Percentiles rank a stretch among this genome's conserved stretches.
These are phyloP conservation scores for Saccharum officinarum DNA, from an alignment of 176 grass and related monocot species.

Conservation along the genomic window DNA sequence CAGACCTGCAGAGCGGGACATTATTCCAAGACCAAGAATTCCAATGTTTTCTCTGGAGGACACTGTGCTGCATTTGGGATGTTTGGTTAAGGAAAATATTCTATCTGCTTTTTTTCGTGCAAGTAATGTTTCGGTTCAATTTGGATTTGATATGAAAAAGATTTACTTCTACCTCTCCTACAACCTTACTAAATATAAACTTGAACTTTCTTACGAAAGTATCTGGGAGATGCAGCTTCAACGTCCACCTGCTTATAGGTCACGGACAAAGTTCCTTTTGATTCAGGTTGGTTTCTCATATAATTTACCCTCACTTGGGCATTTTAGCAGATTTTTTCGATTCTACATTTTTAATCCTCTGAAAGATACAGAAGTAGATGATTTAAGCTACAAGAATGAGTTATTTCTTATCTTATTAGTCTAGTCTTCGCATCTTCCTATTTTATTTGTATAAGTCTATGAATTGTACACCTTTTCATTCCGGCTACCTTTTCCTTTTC, in stretches of 20 bases:
- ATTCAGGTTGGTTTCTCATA: conserved; percentile 63
- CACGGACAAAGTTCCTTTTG: conserved; percentile 66
- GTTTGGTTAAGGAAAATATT: conserved; percentile 52
- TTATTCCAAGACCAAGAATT: conserved; percentile 70
- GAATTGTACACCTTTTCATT: background rate
- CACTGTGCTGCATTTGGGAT: conserved; percentile 60
- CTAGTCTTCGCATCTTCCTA: background rate
- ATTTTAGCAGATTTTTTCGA: background rate
- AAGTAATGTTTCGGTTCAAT: conserved; percentile 48
- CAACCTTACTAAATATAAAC: conserved; percentile 44
- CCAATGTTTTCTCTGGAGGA: conserved; percentile 50
- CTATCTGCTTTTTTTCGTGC: conserved; percentile 53
- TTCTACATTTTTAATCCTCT: background rate
- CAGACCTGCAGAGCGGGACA: conserved; percentile 48
- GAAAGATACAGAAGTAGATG: background rate
- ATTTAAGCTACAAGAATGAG: background rate
- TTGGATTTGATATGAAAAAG: conserved; percentile 81
- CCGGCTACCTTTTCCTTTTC: background rate
- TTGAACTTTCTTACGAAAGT: conserved; percentile 89
- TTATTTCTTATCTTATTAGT: background rate
- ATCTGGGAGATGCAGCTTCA: conserved; percentile 96
- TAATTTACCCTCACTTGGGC: background rate
- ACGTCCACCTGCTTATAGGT: conserved; percentile 49
- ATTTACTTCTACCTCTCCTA: conserved; percentile 48
- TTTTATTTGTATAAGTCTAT: background rate